Base-by-base conservation (phyloP, 1,284 basidiomycete species). In the Puccinia brachypodii region DNA sequence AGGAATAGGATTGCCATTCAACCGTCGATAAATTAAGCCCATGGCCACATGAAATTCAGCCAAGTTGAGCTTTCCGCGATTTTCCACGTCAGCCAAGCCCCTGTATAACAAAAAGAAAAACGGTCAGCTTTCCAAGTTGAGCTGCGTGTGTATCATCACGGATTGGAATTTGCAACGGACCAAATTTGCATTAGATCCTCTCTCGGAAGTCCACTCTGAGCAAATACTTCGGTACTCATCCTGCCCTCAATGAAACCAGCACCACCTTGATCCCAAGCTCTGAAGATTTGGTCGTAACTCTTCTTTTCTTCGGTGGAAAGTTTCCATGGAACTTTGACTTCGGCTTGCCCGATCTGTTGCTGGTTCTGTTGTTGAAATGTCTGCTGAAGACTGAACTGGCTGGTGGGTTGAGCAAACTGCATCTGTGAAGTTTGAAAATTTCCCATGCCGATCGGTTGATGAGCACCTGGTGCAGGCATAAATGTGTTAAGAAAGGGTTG, bases 11-110 rank as follows among this genome's bases (percentile, higher is more conserved):
- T 95, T 96, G 11, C 97, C 96, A 86, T 97, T 98, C 58, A 98
- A 89, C 60, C 91, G 90, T 85, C 96, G 92, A 88, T 96, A 98
- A 86, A 99, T 98, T 81, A 99, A 89, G 82, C 94, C 96, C 96
- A 99, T 99, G 0, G 96, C 97, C 79, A 98, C 94, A 86, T 99
- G 95, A 87, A 99, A 99, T 87, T 99, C 96, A 33, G 94, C 93
- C 64, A 96, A 89, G 86, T 98, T 98, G 81, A 98, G 90, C 87
- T 95, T 96, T 42, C 95, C 95, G 50, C 94, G 91, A 87, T 97
- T 94, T 84, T 95, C 92, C 58, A 90, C 90, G 87, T 98, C 95
- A 36, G 94, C 93, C 11, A 97, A 89, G 40, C 91, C 92, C 94
- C 94, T 96, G 84, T 19, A 58, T 22, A 36, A 4, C n/a, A n/a